These are phyloP conservation scores for Tillandsia leiboldiana DNA, from an alignment of 176 grass and related monocot genomes.

Conservation along the genomic window DNA sequence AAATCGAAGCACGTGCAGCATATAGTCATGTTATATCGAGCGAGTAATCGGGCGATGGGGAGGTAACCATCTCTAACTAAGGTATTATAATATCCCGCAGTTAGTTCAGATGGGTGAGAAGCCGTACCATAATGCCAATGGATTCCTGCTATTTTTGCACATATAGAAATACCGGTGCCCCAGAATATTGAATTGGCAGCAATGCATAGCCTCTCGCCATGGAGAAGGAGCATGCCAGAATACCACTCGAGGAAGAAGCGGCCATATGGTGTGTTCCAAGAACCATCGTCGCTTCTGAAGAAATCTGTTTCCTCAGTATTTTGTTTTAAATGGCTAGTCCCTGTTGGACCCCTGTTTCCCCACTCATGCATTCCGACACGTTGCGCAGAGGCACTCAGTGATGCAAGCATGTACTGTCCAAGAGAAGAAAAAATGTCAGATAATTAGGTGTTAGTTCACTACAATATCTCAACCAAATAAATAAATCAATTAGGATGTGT, in stretches of 20 bases:
- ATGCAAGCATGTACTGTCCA: conserved; percentile 70
- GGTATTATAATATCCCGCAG: conserved; percentile 71
- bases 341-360: conserved; percentile 27
- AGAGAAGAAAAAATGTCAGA: conserved; percentile 9
- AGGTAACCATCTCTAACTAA: conserved; percentile 63
- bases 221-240: conserved; percentile 56
- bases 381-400: conserved; percentile 33
- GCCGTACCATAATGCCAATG: conserved; percentile 58
- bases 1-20: conserved; percentile 60
- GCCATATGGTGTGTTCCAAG: conserved; percentile 54
- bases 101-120: conserved; percentile 63
- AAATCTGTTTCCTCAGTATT: conserved; percentile 39
- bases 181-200: conserved; percentile 39
- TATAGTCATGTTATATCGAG: conserved; percentile 37
- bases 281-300: conserved; percentile 41
- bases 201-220: conserved; percentile 62
- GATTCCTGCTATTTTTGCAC: conserved; percentile 54
- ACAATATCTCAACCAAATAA: conserved; percentile 1
- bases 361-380: conserved; percentile 33
- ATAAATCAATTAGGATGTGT: not conserved
- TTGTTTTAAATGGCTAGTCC: conserved; percentile 15
- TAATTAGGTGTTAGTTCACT: conserved; percentile 8
- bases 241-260: conserved; percentile 76
- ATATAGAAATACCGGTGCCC: conserved; percentile 42
- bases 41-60: conserved; percentile 59